Conservation (phyloP, 768 basidiomycete species). For the Cystobasidium ongulense region DNA sequence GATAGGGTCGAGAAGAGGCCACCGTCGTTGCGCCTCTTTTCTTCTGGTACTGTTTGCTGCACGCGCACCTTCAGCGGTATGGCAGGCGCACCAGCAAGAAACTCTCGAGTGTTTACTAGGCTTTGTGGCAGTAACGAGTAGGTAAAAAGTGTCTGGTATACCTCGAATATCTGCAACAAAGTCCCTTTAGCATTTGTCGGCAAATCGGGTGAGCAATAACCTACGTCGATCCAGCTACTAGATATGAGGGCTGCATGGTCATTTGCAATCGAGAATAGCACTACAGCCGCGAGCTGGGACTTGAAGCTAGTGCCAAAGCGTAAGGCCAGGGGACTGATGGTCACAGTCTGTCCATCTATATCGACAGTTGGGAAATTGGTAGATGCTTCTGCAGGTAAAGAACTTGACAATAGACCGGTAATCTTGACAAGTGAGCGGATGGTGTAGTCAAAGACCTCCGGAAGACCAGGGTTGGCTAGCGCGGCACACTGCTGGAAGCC, state of each 20-base stretch:
- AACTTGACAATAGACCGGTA: constrained; percentile 63
- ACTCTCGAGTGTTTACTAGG: constrained; percentile 97
- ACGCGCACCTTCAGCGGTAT: constrained; percentile 65
- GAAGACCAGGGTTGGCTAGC: constrained; percentile 74
- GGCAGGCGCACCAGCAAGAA: constrained; percentile 84
- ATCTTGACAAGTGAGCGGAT: constrained; percentile 86
- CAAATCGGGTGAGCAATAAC: constrained; percentile 31
- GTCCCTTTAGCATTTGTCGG: neutral
- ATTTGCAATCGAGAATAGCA: constrained; percentile 94
- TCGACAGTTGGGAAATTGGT: constrained; percentile 74
- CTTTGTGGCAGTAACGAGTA: constrained; percentile 80
- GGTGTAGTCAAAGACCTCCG: constrained; percentile 94
- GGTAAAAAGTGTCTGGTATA: constrained; percentile 92
- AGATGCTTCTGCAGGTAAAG: constrained; percentile 56
- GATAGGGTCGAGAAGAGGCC: constrained; percentile 87
- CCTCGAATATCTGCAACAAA: constrained; percentile 75
- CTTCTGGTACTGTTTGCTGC: constrained; percentile 42
- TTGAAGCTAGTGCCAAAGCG: constrained; percentile 91
- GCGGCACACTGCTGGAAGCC: constrained; percentile 97
- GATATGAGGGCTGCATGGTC: constrained; percentile 87
- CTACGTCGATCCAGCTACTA: constrained; percentile 86
- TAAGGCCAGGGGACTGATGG: constrained; percentile 83
- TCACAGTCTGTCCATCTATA: constrained; percentile 78
- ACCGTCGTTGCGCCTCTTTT: constrained; percentile 61
- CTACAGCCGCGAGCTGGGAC: constrained; percentile 90